Evolutionary conservation across 2,329 filamentous ascomycete species (phyloP).

Genomic region (Zymoseptoria pseudotritici): DNA sequence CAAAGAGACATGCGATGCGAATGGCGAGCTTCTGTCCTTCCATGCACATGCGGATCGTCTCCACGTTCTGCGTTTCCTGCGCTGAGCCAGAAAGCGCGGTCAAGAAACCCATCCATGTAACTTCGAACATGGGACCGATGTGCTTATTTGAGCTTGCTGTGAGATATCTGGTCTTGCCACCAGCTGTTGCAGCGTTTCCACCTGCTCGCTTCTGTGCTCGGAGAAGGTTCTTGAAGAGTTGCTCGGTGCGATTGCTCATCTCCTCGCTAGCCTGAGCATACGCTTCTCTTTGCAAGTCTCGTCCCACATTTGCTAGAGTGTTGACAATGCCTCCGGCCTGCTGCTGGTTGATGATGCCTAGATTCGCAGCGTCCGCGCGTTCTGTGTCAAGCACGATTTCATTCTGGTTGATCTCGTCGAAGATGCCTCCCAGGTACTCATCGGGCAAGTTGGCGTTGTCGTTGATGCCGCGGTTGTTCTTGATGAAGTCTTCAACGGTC

Average conservation of each 20-base stretch:
- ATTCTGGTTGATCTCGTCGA: conserved; percentile 81
- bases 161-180: conserved; percentile 67
- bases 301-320: conserved; percentile 81
- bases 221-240: conserved; percentile 89
- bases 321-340: conserved; percentile 31
- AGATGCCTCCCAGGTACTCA: conserved; percentile 84
- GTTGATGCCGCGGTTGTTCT: conserved; percentile 97
- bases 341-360: conserved; percentile 56
- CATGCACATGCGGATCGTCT: conserved; percentile 85
- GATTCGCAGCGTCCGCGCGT: conserved; percentile 76
- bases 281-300: conserved; percentile 85
- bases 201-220: conserved; percentile 79
- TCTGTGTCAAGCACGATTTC: conserved; percentile 95
- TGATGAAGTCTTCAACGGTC: conserved; percentile 96
- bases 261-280: conserved; percentile 94
- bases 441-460: conserved; percentile 88
- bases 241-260: conserved; percentile 72
- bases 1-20: conserved; percentile 86
- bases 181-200: conserved; percentile 19
- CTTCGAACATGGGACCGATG: conserved; percentile 96
- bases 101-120: conserved; percentile 98
- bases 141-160: conserved; percentile 90
- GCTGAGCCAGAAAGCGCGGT: conserved; percentile 89
- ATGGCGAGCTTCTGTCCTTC: conserved; percentile 94
- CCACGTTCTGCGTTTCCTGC: conserved; percentile 86